phyloP scores from a whole-genome alignment of 805 yeast genomes.

The Kodamaea fukazawae region DNA sequence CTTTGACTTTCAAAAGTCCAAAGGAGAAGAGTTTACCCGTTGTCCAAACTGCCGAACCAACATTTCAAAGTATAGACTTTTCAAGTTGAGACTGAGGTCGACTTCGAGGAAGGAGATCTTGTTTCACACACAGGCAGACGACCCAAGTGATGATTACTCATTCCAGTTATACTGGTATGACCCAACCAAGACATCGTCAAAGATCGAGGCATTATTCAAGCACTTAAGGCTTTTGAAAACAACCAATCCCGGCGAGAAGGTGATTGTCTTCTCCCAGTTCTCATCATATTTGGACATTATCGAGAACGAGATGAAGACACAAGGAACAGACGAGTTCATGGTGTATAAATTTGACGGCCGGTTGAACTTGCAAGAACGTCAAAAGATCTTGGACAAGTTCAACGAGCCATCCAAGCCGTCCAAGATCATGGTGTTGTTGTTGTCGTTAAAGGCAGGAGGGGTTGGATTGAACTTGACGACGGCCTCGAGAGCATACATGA shows the following conservation, averaged over 20 bases:
- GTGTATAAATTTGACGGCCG: slow-evolving; percentile 83
- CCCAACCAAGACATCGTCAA: slow-evolving; percentile 63
- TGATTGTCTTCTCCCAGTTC: slow-evolving; percentile 89
- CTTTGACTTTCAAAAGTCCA: slow-evolving; percentile 60
- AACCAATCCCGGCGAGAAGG: slow-evolving; percentile 62
- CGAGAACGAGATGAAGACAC: slow-evolving; percentile 51
- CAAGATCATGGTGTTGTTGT: slow-evolving; percentile 50
- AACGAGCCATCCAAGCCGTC: slow-evolving; percentile 26
- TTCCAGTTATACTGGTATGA: slow-evolving; percentile 43
- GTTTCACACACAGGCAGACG: slow-evolving; percentile 27
- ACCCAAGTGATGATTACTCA: slow-evolving; percentile 19
- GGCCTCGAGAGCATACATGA: slow-evolving; percentile 80
- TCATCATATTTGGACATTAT: slow-evolving; percentile 77
- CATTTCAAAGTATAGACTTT: slow-evolving; percentile 49
- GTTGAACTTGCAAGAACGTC: slow-evolving; percentile 62
- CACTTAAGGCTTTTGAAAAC: slow-evolving; percentile 56
- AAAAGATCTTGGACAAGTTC: slow-evolving; percentile 58
- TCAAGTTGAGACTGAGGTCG: slow-evolving; percentile 36
- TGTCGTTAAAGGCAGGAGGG: slow-evolving; percentile 90
- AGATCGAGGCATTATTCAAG: slow-evolving; percentile 62
- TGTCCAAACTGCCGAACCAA: slow-evolving; percentile 77
- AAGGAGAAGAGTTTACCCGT: slow-evolving; percentile 38
- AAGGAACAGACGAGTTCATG: slow-evolving; percentile 43
- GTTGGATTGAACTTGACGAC: slow-evolving; percentile 86
- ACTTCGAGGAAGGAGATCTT: slow-evolving; percentile 25